phyloP scores from a whole-genome alignment of 106 monocot species.

The Platanthera zijinensis region DNA sequence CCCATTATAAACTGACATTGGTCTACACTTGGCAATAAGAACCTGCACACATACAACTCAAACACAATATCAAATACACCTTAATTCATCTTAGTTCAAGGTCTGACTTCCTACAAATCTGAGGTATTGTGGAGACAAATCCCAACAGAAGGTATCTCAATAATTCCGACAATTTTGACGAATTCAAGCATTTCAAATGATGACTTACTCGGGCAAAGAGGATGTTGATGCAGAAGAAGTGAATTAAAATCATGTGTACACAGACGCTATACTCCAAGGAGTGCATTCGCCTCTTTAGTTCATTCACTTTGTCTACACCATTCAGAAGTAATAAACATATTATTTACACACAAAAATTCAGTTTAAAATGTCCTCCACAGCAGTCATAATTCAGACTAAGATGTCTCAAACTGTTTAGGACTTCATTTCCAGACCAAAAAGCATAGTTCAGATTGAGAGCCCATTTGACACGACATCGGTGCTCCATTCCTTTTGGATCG shows the following conservation, averaged over 20 bases:
- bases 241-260: constrained; percentile 65
- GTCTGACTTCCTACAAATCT: too few relatives aligned
- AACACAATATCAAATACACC: too few relatives aligned
- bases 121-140: too few relatives aligned
- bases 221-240: constrained; percentile 57
- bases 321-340: neutral
- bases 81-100: too few relatives aligned
- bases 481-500: too few relatives aligned
- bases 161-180: neutral
- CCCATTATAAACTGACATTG: too few relatives aligned
- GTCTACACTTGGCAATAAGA: too few relatives aligned
- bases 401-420: too few relatives aligned
- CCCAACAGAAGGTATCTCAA: neutral
- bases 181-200: neutral
- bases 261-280: constrained; percentile 58
- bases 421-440: neutral
- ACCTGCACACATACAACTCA: too few relatives aligned
- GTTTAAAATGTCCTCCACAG: neutral
- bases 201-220: constrained; percentile 53
- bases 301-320: constrained; percentile 44
- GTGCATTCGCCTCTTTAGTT: constrained; percentile 59
- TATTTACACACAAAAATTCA: neutral
- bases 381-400: neutral
- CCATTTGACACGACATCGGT: too few relatives aligned
- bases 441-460: neutral